Evolutionary conservation across 2,329 filamentous ascomycete genomes (phyloP), one percentile per base, ranked within the genome.

Genomic region (Alternaria consortialis): DNA sequence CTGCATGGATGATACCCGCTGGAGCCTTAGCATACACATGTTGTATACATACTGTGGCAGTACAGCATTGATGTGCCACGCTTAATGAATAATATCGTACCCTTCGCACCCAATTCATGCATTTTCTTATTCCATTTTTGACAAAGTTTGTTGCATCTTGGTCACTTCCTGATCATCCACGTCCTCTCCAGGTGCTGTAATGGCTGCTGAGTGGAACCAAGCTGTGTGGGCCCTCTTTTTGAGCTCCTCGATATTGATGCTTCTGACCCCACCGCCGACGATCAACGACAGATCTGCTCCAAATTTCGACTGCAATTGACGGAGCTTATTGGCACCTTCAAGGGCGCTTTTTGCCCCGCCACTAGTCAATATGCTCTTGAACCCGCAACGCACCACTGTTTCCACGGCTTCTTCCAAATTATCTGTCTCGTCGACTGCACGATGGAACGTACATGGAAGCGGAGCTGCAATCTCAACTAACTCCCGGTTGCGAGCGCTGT

Each of bases 371-470:
- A 87, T 77, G 13, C 72, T 72, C 32, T 46, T 62, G 43, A 86
- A 86, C 1, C 84, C 84, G 54, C 80, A 80, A 1, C 51, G 58
- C 0, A 80, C 69, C n/a, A 84, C 71, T 17, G 74, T 73, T 8
- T 79, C 70, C 9, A 82, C 66, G 1, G 75, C 80, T 44, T 67
- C 53, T 0, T 68, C 57, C 12, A 72, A 53, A 63, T 78, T 70
- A 5, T 43, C 36, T 1, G 82, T 77, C 42, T 77, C 65, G 66
- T 87, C 85, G 63, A 87, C 84, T 0, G 85, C 85, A 7, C 84
- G 79, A 67, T 87, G 85, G 53, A 87, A 87, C 3, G 84, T 86
- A 67, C 84, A 86, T 2, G 82, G 80, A 27, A 79, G 67, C 4
- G 79, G 77, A 2, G 63, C 68, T 1, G 84, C 83, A 3, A 79